Percentiles rank a stretch among this genome's conserved stretches.
These are phyloP conservation scores for Fusarium verticillioides DNA, from an alignment of 2,329 filamentous ascomycete genomes.

Conservation along the genomic window DNA sequence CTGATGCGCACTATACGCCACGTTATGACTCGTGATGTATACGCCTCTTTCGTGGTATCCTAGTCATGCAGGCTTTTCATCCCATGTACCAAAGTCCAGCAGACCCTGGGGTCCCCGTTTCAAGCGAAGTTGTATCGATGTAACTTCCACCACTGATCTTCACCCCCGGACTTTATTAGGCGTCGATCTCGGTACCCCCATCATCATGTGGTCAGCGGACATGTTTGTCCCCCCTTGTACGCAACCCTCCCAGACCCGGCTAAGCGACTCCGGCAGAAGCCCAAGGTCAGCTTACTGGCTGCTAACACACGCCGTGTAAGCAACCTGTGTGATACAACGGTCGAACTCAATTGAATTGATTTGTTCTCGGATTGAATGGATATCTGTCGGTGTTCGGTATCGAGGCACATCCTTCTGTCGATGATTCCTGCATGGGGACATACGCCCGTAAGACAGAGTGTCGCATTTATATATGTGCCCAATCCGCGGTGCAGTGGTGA, in stretches of 20 bases:
- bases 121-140: background rate
- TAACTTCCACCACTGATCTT: background rate
- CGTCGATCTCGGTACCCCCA: background rate
- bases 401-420: background rate
- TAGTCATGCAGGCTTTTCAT: background rate
- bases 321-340: background rate
- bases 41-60: background rate
- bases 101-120: background rate
- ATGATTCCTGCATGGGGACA: constrained; percentile 19
- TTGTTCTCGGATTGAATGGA: constrained; percentile 11
- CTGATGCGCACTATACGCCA: background rate
- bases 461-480: constrained; percentile 8
- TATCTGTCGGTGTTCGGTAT: constrained; percentile 31
- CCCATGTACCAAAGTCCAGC: background rate
- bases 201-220: constrained; percentile 4
- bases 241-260: constrained; percentile 12
- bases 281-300: constrained; percentile 14
- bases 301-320: background rate
- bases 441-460: background rate
- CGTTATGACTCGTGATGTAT: background rate
- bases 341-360: background rate
- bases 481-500: constrained; percentile 15
- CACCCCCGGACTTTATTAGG: background rate
- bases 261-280: background rate
- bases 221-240: background rate